phyloP scores from a whole-genome alignment of 164 flowering plant species.

The Euptelea pleiosperma region DNA sequence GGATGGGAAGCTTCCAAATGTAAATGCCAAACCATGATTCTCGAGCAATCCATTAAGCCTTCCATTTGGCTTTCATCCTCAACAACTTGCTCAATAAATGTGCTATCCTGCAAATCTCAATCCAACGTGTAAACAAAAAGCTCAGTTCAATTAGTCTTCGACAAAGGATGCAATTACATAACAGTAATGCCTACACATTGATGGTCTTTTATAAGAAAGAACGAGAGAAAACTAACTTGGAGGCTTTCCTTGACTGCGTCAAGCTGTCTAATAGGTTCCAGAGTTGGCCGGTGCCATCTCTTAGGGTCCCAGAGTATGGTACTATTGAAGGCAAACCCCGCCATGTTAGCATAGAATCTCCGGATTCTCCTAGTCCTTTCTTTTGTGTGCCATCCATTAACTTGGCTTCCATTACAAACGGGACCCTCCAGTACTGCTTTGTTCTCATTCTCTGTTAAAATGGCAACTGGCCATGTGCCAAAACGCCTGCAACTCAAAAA shows the following conservation, averaged over 20 bases:
- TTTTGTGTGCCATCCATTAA: conserved; percentile 77
- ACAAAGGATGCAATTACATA: not conserved
- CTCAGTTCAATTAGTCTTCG: not conserved
- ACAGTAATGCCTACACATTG: not conserved
- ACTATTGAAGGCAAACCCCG: conserved; percentile 93
- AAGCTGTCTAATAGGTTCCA: conserved; percentile 60
- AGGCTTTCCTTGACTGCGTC: conserved; percentile 50
- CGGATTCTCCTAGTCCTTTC: conserved; percentile 26
- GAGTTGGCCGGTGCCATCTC: conserved; percentile 72
- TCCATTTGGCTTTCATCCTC: conserved; percentile 98
- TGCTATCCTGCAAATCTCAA: conserved; percentile 48
- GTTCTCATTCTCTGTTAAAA: conserved; percentile 31
- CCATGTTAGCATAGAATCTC: conserved; percentile 71
- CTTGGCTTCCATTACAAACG: conserved; percentile 68
- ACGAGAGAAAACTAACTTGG: conserved; percentile 44
- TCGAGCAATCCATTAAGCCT: conserved; percentile 52
- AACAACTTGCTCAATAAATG: conserved; percentile 73
- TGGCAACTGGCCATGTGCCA: conserved; percentile 84
- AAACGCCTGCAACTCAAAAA: conserved; percentile 52
- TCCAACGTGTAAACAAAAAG: not conserved
- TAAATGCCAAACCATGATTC: conserved; percentile 68
- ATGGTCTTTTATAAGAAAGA: no score
- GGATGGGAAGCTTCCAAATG: conserved; percentile 36
- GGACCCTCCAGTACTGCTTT: conserved; percentile 58
- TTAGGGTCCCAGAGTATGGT: conserved; percentile 86